Evolutionary conservation across 345 rosid species (phyloP).

Genomic region (Brassica nigra): DNA sequence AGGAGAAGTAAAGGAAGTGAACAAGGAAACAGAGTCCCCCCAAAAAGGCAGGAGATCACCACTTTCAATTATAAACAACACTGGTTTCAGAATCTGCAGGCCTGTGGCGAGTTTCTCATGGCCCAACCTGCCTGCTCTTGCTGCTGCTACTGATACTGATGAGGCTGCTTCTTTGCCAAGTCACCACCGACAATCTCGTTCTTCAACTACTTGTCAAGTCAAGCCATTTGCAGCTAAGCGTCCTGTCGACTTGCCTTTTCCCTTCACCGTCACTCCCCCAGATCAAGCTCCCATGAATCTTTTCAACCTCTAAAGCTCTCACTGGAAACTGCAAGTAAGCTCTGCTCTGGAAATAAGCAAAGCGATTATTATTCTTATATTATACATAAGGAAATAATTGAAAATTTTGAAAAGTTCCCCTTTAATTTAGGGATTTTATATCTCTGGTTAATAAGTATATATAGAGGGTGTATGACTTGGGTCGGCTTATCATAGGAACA

Average conservation of each 20-base stretch:
- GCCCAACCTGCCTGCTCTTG: conserved; percentile 56
- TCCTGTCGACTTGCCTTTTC: conserved; percentile 30
- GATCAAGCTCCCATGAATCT: conserved; percentile 26
- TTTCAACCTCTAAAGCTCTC: conserved; percentile 30
- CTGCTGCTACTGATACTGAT: conserved; percentile 28
- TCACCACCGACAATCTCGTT: conserved; percentile 25
- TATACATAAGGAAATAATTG: conserved; percentile 23
- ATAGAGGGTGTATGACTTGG: neutral
- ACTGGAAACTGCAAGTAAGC: conserved; percentile 26
- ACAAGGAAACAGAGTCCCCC: conserved; percentile 12
- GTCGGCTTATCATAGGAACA: conserved; percentile 23
- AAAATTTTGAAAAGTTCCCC: neutral
- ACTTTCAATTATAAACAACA: conserved; percentile 44
- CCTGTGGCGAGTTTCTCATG: conserved; percentile 77
- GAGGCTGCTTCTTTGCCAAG: conserved; percentile 54
- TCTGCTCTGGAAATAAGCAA: neutral
- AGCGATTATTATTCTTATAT: neutral
- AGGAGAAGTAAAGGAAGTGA: conserved; percentile 26
- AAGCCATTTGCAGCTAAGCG: conserved; percentile 57
- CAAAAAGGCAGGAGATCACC: conserved; percentile 45
- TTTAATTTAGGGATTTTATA: conserved; percentile 8
- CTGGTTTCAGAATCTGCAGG: conserved; percentile 82
- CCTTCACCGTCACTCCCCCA: conserved; percentile 19
- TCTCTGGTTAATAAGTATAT: conserved; percentile 30
- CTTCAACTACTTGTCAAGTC: conserved; percentile 42